Percentiles rank a stretch among this genome's conserved stretches.
Conservation (phyloP, 768 basidiomycete species). For the Russula virescens region DNA sequence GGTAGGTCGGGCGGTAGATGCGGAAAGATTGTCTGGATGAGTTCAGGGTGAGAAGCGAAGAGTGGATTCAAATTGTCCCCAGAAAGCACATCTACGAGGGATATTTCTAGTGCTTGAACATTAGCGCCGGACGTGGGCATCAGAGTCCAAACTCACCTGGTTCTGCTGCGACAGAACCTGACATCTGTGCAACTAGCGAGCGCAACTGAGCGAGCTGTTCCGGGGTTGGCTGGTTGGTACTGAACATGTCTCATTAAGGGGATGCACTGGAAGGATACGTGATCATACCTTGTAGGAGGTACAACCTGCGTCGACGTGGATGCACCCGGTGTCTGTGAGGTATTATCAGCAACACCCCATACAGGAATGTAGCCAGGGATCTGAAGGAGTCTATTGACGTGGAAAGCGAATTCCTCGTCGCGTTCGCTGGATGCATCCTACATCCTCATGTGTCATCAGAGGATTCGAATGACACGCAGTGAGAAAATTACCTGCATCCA, state of each 20-base stretch:
- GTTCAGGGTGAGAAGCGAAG: slow-evolving; percentile 60
- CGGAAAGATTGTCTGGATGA: slow-evolving; percentile 68
- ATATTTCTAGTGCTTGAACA: slow-evolving; percentile 42
- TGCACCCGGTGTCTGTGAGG: slow-evolving; percentile 35
- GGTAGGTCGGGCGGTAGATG: slow-evolving; percentile 78
- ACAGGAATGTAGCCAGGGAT: slow-evolving; percentile 57
- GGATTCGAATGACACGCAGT: background rate
- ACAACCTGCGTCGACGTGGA: slow-evolving; percentile 40
- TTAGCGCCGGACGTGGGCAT: slow-evolving; percentile 5
- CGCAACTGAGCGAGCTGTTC: slow-evolving; percentile 64
- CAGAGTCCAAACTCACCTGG: slow-evolving; percentile 32
- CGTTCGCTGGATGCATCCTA: slow-evolving; percentile 63
- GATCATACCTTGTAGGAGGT: slow-evolving; percentile 16
- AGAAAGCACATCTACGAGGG: slow-evolving; percentile 72
- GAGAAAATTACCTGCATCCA: slow-evolving; percentile 69
- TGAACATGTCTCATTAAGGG: slow-evolving; percentile 1
- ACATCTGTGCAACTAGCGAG: slow-evolving; percentile 41
- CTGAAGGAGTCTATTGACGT: slow-evolving; percentile 64
- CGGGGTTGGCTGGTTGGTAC: slow-evolving; percentile 36
- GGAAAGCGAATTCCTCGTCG: slow-evolving; percentile 67
- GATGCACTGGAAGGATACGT: background rate
- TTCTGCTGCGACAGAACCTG: slow-evolving; percentile 32
- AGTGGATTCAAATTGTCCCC: slow-evolving; percentile 66
- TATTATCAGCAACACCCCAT: slow-evolving; percentile 43
- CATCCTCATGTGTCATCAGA: background rate